Percentiles rank a stretch among this genome's conserved stretches.
These are phyloP conservation scores for Aechmea fasciata DNA, from an alignment of 176 grass and related monocot species.

Conservation along the genomic window DNA sequence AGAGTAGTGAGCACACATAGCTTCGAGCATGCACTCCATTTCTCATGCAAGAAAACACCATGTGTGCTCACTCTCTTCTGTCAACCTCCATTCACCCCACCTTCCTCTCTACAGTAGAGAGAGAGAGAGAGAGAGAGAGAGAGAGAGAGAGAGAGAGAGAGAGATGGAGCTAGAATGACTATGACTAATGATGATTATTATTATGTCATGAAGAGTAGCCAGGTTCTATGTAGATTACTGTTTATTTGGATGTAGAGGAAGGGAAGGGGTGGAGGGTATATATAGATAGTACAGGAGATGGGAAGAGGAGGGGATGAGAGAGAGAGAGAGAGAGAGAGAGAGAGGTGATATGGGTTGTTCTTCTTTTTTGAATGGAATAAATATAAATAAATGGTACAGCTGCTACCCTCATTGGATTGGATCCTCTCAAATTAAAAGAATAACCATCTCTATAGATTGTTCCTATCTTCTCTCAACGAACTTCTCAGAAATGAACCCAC, in stretches of 20 bases:
- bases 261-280: conserved; percentile 18
- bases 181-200: neutral
- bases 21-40: conserved; percentile 24
- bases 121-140: conserved; percentile 25
- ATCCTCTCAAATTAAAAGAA: conserved; percentile 7
- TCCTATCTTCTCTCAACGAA: conserved; percentile 18
- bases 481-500: conserved; percentile 3
- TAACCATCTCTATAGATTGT: conserved; percentile 14
- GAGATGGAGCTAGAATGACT: conserved; percentile 8
- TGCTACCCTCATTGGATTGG: conserved; percentile 7
- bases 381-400: too few relatives aligned
- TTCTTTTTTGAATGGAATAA: conserved; percentile 61
- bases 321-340: conserved; percentile 13
- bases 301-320: conserved; percentile 10
- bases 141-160: conserved; percentile 21
- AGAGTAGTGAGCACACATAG: conserved; percentile 38
- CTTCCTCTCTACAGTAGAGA: neutral
- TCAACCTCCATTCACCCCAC: conserved; percentile 1
- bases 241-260: conserved; percentile 48
- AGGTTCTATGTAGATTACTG: conserved; percentile 27
- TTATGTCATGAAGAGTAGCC: conserved; percentile 3
- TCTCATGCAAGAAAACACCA: conserved; percentile 17
- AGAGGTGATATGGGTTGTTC: neutral
- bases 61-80: conserved; percentile 21
- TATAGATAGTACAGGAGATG: conserved; percentile 48